Evolutionary conservation across 2,329 filamentous ascomycete species (phyloP), one percentile per base, ranked within the genome.

Genomic region (Hortaea werneckii): DNA sequence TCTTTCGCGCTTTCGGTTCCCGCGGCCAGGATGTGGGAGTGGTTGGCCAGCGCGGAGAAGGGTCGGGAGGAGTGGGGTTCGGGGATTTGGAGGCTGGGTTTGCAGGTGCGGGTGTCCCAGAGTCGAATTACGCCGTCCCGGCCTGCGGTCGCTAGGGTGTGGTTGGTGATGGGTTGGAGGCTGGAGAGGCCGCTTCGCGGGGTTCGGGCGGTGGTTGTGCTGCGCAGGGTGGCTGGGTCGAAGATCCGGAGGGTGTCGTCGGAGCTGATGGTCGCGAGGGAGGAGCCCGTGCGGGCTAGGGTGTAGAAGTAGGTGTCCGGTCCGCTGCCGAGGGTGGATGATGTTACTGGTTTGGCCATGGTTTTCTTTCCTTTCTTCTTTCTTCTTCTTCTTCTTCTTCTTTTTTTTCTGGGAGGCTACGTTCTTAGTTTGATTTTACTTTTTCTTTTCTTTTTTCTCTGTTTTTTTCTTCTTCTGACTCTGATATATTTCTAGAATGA

Each of bases 221-320:
- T 60, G 44, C 70, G 70, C 26, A 88, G 68, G 26, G 71, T 53
- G 2, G 32, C 4, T 0, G 81, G 75, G 59, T 85, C 75, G 52
- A 88, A 75, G 12, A 86, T 65, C 28, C 78, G 75, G 13, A 89
- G 69, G n/a, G 71, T 74, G 64, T 86, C 79, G 65, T 87, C 82
- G 0, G 84, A 86, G 3, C 80, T 77, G 46, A 84, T 83, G 11
- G 78, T 74, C 1, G 77, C 79, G 37, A 85, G 70, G 5, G 60
- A 55, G 32, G 46, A 50, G 35, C 51, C 52, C 29, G 48, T 47
- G 7, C 46, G 74, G 70, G 67, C 66, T 43, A 83, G 67, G 48
- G 78, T 73, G 42, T 80, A 73, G 30, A 82, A 73, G 60, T 82
- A 83, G 9, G 54, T 56, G 41, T 56, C 54, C 38, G 51, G 29